phyloP scores from a whole-genome alignment of 345 rosid species.

The Camelina neglecta region DNA sequence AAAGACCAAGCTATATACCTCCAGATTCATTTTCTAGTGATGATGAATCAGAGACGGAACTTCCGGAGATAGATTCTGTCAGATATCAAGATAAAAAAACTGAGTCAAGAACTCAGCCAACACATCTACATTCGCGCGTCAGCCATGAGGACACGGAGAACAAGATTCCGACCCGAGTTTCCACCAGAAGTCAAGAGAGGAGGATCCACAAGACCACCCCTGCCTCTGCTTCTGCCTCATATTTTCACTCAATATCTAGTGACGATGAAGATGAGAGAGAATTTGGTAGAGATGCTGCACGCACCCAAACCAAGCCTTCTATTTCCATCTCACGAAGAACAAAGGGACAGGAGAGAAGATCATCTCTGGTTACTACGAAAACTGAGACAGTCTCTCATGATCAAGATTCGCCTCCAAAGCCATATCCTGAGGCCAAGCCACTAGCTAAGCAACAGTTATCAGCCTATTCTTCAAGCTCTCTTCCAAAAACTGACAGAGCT shows the following conservation, averaged over 20 bases:
- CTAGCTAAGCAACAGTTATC: constrained; percentile 43
- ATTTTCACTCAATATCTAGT: constrained; percentile 30
- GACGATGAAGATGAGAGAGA: constrained; percentile 43
- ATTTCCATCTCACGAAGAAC: constrained; percentile 68
- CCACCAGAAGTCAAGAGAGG: constrained; percentile 37
- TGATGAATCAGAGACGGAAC: constrained; percentile 50
- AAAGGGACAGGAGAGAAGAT: constrained; percentile 45
- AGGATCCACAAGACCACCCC: constrained; percentile 31
- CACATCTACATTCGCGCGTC: constrained; percentile 48
- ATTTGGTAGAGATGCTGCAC: neutral
- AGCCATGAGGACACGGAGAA: constrained; percentile 49
- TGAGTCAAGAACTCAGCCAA: constrained; percentile 39
- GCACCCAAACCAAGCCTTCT: constrained; percentile 32
- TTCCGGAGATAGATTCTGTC: constrained; percentile 31
- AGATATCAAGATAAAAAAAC: constrained; percentile 46
- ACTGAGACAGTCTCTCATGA: constrained; percentile 17
- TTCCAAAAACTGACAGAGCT: constrained; percentile 32
- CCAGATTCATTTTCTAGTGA: constrained; percentile 42
- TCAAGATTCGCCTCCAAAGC: constrained; percentile 17
- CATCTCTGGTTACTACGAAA: constrained; percentile 33
- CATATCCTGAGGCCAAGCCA: constrained; percentile 29
- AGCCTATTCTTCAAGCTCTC: constrained; percentile 16
- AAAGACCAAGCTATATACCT: constrained; percentile 42
- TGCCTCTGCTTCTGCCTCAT: constrained; percentile 30
- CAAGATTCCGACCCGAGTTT: constrained; percentile 46